These are phyloP conservation scores for Bruguiera gymnorhiza DNA, from an alignment of 345 rosid species.

Conservation along the genomic window DNA sequence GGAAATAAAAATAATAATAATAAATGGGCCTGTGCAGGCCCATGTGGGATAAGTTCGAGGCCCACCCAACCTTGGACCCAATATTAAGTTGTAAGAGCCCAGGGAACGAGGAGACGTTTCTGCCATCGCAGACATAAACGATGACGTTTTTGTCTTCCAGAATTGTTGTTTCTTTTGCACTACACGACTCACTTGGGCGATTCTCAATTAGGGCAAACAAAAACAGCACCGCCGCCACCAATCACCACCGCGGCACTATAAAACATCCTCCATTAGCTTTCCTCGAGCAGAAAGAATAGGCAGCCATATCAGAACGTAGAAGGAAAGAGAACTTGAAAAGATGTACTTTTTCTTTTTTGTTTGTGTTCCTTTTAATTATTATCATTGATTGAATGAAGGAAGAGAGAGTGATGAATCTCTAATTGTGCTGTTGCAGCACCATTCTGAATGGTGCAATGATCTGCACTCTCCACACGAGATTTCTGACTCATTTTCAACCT, in stretches of 20 bases:
- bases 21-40: too few species aligned
- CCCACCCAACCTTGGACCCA: too few species aligned
- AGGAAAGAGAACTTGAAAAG: too few species aligned
- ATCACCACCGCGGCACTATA: background rate
- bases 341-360: background rate
- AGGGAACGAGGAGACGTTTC: too few species aligned
- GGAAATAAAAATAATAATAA: too few species aligned
- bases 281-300: too few species aligned
- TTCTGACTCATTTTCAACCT: slow-evolving; percentile 27
- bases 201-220: background rate
- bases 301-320: too few species aligned
- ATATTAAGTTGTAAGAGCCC: too few species aligned
- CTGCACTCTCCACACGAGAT: slow-evolving; percentile 50
- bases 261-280: background rate
- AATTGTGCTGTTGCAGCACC: slow-evolving; percentile 37
- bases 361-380: background rate
- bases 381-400: too few species aligned
- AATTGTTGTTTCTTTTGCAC: background rate
- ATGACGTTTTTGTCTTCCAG: too few species aligned
- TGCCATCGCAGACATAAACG: too few species aligned
- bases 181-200: background rate
- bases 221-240: too few species aligned
- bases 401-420: slow-evolving; percentile 33
- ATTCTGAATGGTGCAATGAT: slow-evolving; percentile 28
- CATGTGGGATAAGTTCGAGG: background rate